A percentile compares a stretch with the other conserved stretches of the same genome.
These are phyloP conservation scores for Podospora appendiculata DNA, from an alignment of 495 filamentous ascomycete genomes.

Conservation along the genomic window DNA sequence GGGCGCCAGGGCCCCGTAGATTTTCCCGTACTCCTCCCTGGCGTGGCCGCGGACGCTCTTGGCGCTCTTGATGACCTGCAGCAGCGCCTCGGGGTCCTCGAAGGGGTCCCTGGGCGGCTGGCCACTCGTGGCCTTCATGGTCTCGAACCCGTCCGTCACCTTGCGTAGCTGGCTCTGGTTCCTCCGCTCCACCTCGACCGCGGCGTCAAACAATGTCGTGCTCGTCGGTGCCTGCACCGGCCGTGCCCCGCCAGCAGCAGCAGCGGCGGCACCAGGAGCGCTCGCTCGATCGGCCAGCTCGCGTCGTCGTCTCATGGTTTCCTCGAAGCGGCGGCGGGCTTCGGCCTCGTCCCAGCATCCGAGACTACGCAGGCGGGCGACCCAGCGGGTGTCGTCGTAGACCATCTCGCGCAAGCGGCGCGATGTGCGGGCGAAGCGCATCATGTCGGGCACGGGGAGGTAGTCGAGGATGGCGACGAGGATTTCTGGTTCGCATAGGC, in stretches of 20 bases:
- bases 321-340: slow-evolving; percentile 71
- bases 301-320: slow-evolving; percentile 57
- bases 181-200: slow-evolving; percentile 48
- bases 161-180: slow-evolving; percentile 11
- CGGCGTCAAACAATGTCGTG: slow-evolving; percentile 64
- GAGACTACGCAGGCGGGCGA: slow-evolving; percentile 73
- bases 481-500: slow-evolving; percentile 54
- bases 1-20: slow-evolving; percentile 80
- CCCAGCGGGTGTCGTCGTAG: slow-evolving; percentile 96
- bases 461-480: slow-evolving; percentile 82
- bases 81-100: slow-evolving; percentile 47
- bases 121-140: slow-evolving; percentile 39
- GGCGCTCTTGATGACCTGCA: slow-evolving; percentile 59
- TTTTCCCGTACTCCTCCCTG: slow-evolving; percentile 80
- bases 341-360: slow-evolving; percentile 89
- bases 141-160: slow-evolving; percentile 61
- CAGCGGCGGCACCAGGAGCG: slow-evolving; percentile 7
- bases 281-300: slow-evolving; percentile 36
- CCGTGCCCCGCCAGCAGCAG: neutral
- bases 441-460: slow-evolving; percentile 72
- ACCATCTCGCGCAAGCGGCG: slow-evolving; percentile 95
- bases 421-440: slow-evolving; percentile 81
- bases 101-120: slow-evolving; percentile 14
- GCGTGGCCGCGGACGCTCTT: slow-evolving; percentile 81
- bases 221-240: slow-evolving; percentile 14